Conservation (phyloP, 1,284 basidiomycete genomes). For the Abortiporus biennis region DNA sequence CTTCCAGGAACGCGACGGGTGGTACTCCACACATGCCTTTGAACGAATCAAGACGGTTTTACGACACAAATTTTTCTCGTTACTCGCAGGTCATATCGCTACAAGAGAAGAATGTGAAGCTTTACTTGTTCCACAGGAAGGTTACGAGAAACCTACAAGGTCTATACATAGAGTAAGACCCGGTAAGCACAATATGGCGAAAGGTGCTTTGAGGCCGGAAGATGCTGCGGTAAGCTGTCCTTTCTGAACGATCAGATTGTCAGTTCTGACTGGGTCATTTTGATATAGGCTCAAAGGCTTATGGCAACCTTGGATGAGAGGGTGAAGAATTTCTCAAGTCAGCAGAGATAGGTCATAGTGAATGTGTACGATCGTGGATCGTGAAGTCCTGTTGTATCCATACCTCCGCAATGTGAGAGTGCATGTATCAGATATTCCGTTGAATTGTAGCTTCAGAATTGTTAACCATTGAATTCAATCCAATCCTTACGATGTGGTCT, state of each 20-base stretch:
- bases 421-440: too few species aligned
- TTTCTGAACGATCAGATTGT: neutral
- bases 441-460: too few species aligned
- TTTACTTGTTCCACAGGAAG: conserved; percentile 46
- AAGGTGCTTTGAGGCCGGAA: conserved; percentile 72
- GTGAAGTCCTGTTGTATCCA: too few species aligned
- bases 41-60: conserved; percentile 81
- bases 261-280: conserved; percentile 1
- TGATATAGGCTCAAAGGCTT: conserved; percentile 20
- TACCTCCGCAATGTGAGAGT: too few species aligned
- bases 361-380: neutral
- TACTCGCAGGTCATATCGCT: conserved; percentile 69
- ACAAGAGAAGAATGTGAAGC: conserved; percentile 68
- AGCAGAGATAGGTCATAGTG: neutral
- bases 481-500: neutral
- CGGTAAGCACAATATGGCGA: conserved; percentile 81
- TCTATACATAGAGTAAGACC: conserved; percentile 41
- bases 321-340: conserved; percentile 30
- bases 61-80: conserved; percentile 81
- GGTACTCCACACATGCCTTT: conserved; percentile 72
- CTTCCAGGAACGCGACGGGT: conserved; percentile 77
- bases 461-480: neutral
- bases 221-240: conserved; percentile 62
- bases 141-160: conserved; percentile 32
- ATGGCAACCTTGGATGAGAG: conserved; percentile 52